These are phyloP conservation scores for Hortiboletus flavorubellus DNA, from an alignment of 768 basidiomycete genomes.

Conservation along the genomic window DNA sequence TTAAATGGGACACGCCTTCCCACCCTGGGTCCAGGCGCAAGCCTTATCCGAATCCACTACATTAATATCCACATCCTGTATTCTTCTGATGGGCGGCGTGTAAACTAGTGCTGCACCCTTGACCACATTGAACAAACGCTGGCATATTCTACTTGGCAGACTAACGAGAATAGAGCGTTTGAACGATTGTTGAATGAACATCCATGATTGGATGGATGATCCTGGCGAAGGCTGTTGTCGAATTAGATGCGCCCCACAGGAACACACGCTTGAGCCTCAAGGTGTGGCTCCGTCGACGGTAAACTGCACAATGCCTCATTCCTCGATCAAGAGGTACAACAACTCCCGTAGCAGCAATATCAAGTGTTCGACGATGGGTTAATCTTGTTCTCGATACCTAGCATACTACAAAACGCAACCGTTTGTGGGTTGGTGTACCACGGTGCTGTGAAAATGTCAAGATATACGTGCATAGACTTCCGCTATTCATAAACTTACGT, in stretches of 20 bases:
- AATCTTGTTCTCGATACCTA: constrained; percentile 75
- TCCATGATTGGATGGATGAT: too few species aligned
- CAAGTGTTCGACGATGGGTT: constrained; percentile 26
- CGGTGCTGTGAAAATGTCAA: constrained; percentile 45
- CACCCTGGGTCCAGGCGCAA: background rate
- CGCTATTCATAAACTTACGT: constrained; percentile 31
- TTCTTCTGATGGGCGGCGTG: too few species aligned
- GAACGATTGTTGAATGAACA: background rate
- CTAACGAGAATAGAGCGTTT: too few species aligned
- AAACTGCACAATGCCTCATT: background rate
- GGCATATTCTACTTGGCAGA: background rate
- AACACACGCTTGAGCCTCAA: too few species aligned
- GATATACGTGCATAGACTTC: background rate
- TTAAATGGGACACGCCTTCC: too few species aligned
- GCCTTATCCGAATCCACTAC: background rate
- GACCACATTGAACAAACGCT: background rate
- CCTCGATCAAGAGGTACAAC: background rate
- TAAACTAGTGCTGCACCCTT: too few species aligned
- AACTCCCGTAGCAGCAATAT: background rate
- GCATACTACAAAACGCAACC: constrained; percentile 74
- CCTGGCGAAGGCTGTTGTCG: too few species aligned
- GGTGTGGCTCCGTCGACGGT: too few species aligned
- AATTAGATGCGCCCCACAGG: too few species aligned
- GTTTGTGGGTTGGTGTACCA: constrained; percentile 90
- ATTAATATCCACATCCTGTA: background rate